Evolutionary conservation across 768 basidiomycete species (phyloP), one percentile per base, ranked within the genome.

Genomic region (Collybia sordida): DNA sequence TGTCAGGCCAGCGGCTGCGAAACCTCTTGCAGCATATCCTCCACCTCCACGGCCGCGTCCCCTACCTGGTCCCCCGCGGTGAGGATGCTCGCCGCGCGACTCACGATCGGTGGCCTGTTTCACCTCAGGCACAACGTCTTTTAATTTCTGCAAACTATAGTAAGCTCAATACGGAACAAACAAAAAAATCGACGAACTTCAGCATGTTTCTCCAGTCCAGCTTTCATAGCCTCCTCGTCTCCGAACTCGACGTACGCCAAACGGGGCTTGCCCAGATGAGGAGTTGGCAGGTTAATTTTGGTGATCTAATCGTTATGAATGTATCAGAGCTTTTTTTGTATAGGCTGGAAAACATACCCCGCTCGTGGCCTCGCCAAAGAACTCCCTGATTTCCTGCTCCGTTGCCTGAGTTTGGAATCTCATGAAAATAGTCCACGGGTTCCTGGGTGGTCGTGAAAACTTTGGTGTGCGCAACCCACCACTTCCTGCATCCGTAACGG

Each of bases 241-340:
- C 83, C 87, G 67, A 96, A 97, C 62, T 96, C 94, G 45, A 97
- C 82, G 62, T 93, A 97, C 1, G 85, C 90, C 49, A 93, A 73
- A 56, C 77, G 82, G 47, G 74, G 68, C 40, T 84, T 80, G 8
- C 80, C 79, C 3, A 67, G 58, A 57, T 68, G 75, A 11, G 64
- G 50, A 55, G 67, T 55, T 0, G 88, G 88, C 51, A 86, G 76
- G 52, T 77, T 75, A 45, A 93, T 75, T 44, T 81, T 79, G 24
- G 82, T 85, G 59, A 93, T 86, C 86, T 90, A 23, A 48, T 23
- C 2, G 15, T 48, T 34, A 42, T 7, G 15, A 37, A 31, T n/a
- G n/a, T 6, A 24, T 3, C 31, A 17, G 14, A 38, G 23, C 6
- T 15, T 17, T 12, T 9, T 38, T 22, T 19, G n/a, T n/a, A n/a